Evolutionary conservation across 2,329 filamentous ascomycete genomes (phyloP).

Genomic region (Saccharata proteae): DNA sequence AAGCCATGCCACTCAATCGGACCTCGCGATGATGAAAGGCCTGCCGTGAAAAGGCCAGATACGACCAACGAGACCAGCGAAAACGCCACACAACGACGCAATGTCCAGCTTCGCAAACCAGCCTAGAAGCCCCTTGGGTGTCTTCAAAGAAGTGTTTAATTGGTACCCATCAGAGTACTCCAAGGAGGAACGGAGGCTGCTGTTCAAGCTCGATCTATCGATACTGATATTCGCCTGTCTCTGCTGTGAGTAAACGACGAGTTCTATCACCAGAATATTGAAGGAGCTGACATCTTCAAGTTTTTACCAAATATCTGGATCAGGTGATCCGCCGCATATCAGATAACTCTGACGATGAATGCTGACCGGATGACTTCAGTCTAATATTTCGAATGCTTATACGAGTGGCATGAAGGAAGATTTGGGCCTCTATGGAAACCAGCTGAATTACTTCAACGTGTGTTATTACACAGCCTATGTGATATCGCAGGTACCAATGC

Average conservation of each 20-base stretch:
- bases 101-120: background rate
- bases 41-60: too few species aligned
- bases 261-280: too few species aligned
- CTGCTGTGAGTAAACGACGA: slow-evolving; percentile 23
- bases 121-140: slow-evolving; percentile 4
- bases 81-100: background rate
- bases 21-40: too few species aligned
- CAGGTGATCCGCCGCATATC: background rate
- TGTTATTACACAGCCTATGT: slow-evolving; percentile 20
- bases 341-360: background rate
- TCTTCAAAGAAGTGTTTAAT: slow-evolving; percentile 12
- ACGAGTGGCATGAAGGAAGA: slow-evolving; percentile 22
- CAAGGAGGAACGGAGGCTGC: slow-evolving; percentile 20
- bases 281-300: slow-evolving; percentile 10
- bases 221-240: slow-evolving; percentile 24
- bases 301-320: slow-evolving; percentile 26
- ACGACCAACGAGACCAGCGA: too few species aligned
- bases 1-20: too few species aligned
- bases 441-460: slow-evolving; percentile 19
- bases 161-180: slow-evolving; percentile 26
- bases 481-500: slow-evolving; percentile 18
- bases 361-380: slow-evolving; percentile 13
- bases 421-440: slow-evolving; percentile 18
- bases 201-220: slow-evolving; percentile 25
- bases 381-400: slow-evolving; percentile 19